A percentile compares a stretch with the other conserved stretches of the same genome.
Evolutionary conservation across 257 asterid genomes (phyloP).

Genomic region (Phtheirospermum japonicum): DNA sequence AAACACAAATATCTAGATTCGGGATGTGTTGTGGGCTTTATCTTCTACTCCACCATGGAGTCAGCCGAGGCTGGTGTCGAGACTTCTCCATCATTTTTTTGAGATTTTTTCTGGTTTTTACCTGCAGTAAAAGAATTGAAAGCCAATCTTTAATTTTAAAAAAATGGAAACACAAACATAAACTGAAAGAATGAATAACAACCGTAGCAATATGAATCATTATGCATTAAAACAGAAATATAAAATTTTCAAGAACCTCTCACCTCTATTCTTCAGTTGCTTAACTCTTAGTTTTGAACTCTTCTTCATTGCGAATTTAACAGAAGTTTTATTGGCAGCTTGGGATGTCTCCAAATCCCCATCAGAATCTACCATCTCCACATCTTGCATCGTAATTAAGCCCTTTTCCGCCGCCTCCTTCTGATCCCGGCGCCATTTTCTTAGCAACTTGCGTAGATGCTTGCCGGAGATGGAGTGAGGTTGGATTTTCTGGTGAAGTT

Average conservation of each 20-base stretch:
- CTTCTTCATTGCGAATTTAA: slow-evolving; percentile 66
- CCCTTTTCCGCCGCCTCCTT: slow-evolving; percentile 70
- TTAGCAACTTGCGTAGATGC: slow-evolving; percentile 76
- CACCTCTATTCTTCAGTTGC: slow-evolving; percentile 66
- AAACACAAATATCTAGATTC: too few species aligned
- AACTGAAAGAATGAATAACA: neutral
- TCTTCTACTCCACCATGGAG: slow-evolving; percentile 65
- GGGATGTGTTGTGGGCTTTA: too few species aligned
- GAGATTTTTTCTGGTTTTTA: slow-evolving; percentile 39
- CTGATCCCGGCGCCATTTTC: slow-evolving; percentile 87
- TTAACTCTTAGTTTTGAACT: slow-evolving; percentile 47
- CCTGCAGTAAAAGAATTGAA: slow-evolving; percentile 41
- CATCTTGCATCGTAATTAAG: slow-evolving; percentile 82
- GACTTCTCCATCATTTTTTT: slow-evolving; percentile 36
- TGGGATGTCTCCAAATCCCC: too few species aligned
- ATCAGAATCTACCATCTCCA: slow-evolving; percentile 72
- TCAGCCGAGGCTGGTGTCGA: slow-evolving; percentile 36
- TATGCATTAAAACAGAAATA: too few species aligned
- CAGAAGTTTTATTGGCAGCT: slow-evolving; percentile 37
- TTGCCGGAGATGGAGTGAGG: slow-evolving; percentile 74
- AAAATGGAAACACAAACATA: neutral
- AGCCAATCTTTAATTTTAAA: neutral
- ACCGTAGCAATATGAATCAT: neutral
- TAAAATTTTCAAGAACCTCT: slow-evolving; percentile 16
- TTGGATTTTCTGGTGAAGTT: slow-evolving; percentile 52